A percentile compares a stretch with the other conserved stretches of the same genome.
These are phyloP conservation scores for Scutellaria barbata DNA, from an alignment of 257 asterid genomes.

Conservation along the genomic window DNA sequence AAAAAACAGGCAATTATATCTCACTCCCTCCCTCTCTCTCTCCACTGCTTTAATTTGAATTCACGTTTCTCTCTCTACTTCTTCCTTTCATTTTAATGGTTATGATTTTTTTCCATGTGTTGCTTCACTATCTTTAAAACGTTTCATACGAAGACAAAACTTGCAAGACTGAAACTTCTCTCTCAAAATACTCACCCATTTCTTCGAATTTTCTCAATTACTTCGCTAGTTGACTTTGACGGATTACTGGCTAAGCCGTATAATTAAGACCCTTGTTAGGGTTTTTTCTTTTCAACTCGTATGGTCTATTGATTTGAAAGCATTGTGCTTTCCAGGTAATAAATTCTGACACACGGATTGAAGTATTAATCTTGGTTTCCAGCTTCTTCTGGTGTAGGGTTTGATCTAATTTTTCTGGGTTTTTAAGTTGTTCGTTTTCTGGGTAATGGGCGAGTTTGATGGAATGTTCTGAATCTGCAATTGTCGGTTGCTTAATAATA, in stretches of 20 bases:
- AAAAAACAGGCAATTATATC: not conserved
- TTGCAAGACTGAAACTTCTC: slow-evolving; percentile 34
- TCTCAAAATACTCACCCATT: slow-evolving; percentile 22
- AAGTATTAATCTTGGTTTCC: not conserved
- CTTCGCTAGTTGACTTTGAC: slow-evolving; percentile 32
- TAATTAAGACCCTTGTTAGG: slow-evolving; percentile 26
- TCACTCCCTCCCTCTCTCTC: slow-evolving; percentile 31
- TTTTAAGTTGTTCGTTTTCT: slow-evolving; percentile 13
- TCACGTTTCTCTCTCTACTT: slow-evolving; percentile 30
- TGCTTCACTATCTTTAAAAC: slow-evolving; percentile 22
- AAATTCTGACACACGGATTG: not conserved
- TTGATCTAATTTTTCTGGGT: slow-evolving; percentile 23
- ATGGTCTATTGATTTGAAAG: slow-evolving; percentile 18
- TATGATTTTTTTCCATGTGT: slow-evolving; percentile 11
- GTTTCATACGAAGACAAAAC: slow-evolving; percentile 28
- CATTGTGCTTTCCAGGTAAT: slow-evolving; percentile 40
- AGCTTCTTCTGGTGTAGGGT: slow-evolving; percentile 8
- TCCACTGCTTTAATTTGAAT: slow-evolving; percentile 43
- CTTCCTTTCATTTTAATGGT: not conserved
- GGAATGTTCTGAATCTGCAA: slow-evolving; percentile 21
- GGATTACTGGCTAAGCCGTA: slow-evolving; percentile 28
- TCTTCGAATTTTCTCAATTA: slow-evolving; percentile 12
- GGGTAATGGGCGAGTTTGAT: not conserved
- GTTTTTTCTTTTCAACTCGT: slow-evolving; percentile 15
- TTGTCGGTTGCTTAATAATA: slow-evolving; percentile 2